Base-by-base conservation (phyloP, 116 monocot species). In the Phalaenopsis hybrid region DNA sequence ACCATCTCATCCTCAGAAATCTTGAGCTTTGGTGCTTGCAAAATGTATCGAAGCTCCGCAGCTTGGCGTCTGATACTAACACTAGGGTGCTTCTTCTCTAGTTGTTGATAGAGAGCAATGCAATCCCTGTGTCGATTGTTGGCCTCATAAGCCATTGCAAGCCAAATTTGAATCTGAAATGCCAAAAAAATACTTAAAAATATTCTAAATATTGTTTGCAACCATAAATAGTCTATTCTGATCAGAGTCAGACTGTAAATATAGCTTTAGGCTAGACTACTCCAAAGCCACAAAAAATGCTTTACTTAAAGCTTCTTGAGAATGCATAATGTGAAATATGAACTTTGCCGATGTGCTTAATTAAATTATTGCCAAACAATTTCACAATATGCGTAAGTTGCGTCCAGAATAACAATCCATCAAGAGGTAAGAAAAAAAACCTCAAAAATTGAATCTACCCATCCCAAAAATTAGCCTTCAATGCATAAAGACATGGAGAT, bases 91-190 rank as follows among this genome's bases (percentile, higher is more conserved):
- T 84, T 82, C 86, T 92, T 90, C 83, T 97, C 97, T 65, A 97
- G 67, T 81, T 94, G 81, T 67, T 90, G 83, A 80, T 97, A 97
- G 49, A 97, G 79, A 18, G 80, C 92, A 81, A 97, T 97, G 89
- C 97, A 97, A 86, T 97, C 97, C 81, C 84, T 84, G 81, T 93
- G 97, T n/a, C 94, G 87, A 75, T 90, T 97, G 81, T 97, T 93
- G 58, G 97, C 97, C 77, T 97, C 97, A 79, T 94, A 97, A 41
- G 97, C 97, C 97, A 97, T 97, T 2, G 97, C 97, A 74, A 97
- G 92, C 97, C 97, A 97, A 78, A 97, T 97, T 83, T 97, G 97
- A 80, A 97, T 91, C 97, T 97, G 85, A 77, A 88, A 81, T 55
- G 55, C 9, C 63, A 52, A 18, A 81, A 5, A 55, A 55, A 15